phyloP scores from a whole-genome alignment of 164 flowering plant species.

The Kalanchoe fedtschenkoi region DNA sequence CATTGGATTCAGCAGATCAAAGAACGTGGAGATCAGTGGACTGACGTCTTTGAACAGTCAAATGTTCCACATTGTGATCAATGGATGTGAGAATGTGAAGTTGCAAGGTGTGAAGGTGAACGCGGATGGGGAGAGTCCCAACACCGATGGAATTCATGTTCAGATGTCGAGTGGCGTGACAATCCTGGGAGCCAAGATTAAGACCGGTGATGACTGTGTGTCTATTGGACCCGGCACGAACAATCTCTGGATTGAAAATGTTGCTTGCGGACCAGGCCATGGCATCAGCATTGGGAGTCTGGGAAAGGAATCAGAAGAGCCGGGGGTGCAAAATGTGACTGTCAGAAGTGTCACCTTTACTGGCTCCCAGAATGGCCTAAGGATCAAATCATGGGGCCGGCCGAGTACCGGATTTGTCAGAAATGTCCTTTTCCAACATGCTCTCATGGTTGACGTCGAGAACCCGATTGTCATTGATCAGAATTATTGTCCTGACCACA shows the following conservation, averaged over 20 bases:
- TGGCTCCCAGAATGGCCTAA: conserved; percentile 51
- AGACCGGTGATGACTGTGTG: conserved; percentile 58
- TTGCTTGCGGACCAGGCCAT: conserved; percentile 66
- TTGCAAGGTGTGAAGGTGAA: conserved; percentile 28
- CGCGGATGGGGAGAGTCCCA: conserved; percentile 54
- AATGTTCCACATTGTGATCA: conserved; percentile 37
- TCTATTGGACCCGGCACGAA: conserved; percentile 45
- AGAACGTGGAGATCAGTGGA: conserved; percentile 31
- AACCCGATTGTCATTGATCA: conserved; percentile 72
- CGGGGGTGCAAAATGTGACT: conserved; percentile 65
- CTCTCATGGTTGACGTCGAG: conserved; percentile 36
- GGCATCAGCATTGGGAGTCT: conserved; percentile 81
- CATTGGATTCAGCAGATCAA: conserved; percentile 22
- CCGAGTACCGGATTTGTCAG: conserved; percentile 53
- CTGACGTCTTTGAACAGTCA: conserved; percentile 50
- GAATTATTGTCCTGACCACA: conserved; percentile 48
- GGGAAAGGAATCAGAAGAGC: conserved; percentile 33
- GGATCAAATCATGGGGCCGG: conserved; percentile 78
- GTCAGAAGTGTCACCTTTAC: conserved; percentile 30
- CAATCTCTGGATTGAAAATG: conserved; percentile 31
- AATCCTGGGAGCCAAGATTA: conserved; percentile 23
- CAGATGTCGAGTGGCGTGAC: conserved; percentile 33
- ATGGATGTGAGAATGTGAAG: conserved; percentile 28
- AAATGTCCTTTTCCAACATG: conserved; percentile 35
- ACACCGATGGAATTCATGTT: conserved; percentile 69